phyloP scores from a whole-genome alignment of 1,139 yeast species.

The Debaryomyces psychrophilus region DNA sequence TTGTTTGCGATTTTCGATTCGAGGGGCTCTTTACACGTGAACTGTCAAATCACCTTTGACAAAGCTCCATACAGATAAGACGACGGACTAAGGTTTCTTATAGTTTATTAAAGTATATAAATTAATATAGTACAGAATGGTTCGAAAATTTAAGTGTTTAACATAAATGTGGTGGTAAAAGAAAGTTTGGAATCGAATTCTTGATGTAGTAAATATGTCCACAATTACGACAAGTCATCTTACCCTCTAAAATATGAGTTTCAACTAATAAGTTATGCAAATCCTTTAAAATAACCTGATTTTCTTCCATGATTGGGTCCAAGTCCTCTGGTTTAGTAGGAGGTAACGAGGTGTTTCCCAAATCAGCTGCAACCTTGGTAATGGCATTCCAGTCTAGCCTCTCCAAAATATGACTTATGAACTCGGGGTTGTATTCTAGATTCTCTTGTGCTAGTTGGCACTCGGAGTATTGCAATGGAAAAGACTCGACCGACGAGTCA shows the following conservation, averaged over 20 bases:
- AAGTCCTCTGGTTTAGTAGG: constrained; percentile 63
- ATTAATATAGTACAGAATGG: constrained; percentile 7
- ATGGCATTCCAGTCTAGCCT: constrained; percentile 90
- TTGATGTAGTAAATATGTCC: constrained; percentile 86
- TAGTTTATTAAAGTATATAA: constrained; percentile 5
- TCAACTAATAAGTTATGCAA: constrained; percentile 79
- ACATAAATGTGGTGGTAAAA: constrained; percentile 86
- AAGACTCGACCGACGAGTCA: constrained; percentile 70
- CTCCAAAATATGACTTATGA: constrained; percentile 74
- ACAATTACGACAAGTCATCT: constrained; percentile 86
- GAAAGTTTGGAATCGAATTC: constrained; percentile 90
- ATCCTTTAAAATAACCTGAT: constrained; percentile 65
- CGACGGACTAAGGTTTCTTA: background rate
- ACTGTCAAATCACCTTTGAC: background rate
- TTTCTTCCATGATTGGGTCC: constrained; percentile 59
- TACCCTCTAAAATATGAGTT: constrained; percentile 84
- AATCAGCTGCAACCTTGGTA: constrained; percentile 71
- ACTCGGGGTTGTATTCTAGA: constrained; percentile 82
- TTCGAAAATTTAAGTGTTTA: constrained; percentile 6
- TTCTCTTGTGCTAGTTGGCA: constrained; percentile 77
- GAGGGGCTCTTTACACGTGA: constrained; percentile 2
- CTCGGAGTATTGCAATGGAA: constrained; percentile 76
- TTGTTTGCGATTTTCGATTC: constrained; percentile 3
- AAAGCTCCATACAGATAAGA: background rate
- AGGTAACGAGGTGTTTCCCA: constrained; percentile 71